These are phyloP conservation scores for Populus hybrid DNA, from an alignment of 441 rosid genomes.

Conservation along the genomic window DNA sequence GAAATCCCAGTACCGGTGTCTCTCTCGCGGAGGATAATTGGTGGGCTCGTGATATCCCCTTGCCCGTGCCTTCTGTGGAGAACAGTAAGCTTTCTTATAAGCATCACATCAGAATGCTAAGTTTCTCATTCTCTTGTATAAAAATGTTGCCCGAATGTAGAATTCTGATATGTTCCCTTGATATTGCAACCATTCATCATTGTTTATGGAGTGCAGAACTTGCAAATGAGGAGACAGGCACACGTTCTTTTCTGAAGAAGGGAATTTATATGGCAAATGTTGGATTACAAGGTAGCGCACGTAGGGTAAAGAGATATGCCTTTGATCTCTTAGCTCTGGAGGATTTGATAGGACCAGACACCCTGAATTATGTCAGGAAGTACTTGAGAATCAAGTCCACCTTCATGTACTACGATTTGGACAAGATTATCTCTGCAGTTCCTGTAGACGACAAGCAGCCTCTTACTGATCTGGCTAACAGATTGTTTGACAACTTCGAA, in stretches of 20 bases:
- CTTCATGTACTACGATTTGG: constrained; percentile 74
- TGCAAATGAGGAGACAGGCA: constrained; percentile 69
- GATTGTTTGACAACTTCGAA: constrained; percentile 75
- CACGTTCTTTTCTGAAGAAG: constrained; percentile 65
- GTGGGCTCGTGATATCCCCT: constrained; percentile 58
- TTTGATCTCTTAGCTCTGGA: constrained; percentile 86
- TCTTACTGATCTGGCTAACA: constrained; percentile 72
- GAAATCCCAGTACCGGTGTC: constrained; percentile 24
- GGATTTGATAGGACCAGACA: constrained; percentile 79
- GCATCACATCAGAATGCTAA: background rate
- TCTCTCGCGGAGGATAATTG: constrained; percentile 72
- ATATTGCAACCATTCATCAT: background rate
- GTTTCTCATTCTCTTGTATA: background rate
- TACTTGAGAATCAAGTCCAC: constrained; percentile 80
- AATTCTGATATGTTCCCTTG: background rate
- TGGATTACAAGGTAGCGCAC: constrained; percentile 54
- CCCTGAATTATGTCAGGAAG: constrained; percentile 69
- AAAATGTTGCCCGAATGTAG: background rate
- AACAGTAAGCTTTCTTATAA: constrained; percentile 53
- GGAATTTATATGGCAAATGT: constrained; percentile 67
- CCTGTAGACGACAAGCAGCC: constrained; percentile 55
- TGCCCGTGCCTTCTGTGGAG: constrained; percentile 55
- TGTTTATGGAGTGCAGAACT: constrained; percentile 40
- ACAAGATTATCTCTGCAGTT: constrained; percentile 74
- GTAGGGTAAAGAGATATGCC: constrained; percentile 67